A percentile compares a stretch with the other conserved stretches of the same genome.
These are phyloP conservation scores for Nakazawaea anatomiae DNA, from an alignment of 805 yeast genomes.

Conservation along the genomic window DNA sequence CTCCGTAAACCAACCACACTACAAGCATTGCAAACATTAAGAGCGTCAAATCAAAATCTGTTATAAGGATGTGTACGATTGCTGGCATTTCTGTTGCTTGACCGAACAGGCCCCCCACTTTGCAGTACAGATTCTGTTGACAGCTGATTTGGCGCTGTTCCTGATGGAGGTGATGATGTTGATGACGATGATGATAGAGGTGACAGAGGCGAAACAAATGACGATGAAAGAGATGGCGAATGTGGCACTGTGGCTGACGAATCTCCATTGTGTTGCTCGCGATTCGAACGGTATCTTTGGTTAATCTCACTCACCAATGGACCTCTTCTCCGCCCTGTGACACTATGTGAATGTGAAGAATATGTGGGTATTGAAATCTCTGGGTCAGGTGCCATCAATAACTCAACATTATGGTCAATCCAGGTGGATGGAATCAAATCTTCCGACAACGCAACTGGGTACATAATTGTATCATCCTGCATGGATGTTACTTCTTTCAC, in stretches of 20 bases:
- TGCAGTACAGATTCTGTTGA: background rate
- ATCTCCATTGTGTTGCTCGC: background rate
- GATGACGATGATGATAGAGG: background rate
- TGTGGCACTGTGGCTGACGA: background rate
- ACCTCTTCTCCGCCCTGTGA: slow-evolving; percentile 3
- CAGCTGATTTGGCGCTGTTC: background rate
- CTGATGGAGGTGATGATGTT: background rate
- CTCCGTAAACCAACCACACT: background rate
- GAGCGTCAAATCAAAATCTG: background rate
- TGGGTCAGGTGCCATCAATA: background rate
- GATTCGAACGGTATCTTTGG: background rate
- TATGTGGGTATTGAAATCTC: background rate
- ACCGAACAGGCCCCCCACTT: background rate
- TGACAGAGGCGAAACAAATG: background rate
- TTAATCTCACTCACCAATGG: background rate
- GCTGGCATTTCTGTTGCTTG: background rate
- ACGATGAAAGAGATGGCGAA: background rate
- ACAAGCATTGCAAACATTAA: background rate
- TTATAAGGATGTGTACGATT: background rate
- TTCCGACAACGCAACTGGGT: slow-evolving; percentile 24
- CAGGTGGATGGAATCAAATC: slow-evolving; percentile 24
- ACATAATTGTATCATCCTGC: slow-evolving; percentile 14
- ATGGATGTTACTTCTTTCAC: slow-evolving; percentile 12
- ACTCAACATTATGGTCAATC: slow-evolving; percentile 16
- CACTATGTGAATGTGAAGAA: background rate